phyloP scores from a whole-genome alignment of 2,329 filamentous ascomycete genomes.

The Colletotrichum falcatum region DNA sequence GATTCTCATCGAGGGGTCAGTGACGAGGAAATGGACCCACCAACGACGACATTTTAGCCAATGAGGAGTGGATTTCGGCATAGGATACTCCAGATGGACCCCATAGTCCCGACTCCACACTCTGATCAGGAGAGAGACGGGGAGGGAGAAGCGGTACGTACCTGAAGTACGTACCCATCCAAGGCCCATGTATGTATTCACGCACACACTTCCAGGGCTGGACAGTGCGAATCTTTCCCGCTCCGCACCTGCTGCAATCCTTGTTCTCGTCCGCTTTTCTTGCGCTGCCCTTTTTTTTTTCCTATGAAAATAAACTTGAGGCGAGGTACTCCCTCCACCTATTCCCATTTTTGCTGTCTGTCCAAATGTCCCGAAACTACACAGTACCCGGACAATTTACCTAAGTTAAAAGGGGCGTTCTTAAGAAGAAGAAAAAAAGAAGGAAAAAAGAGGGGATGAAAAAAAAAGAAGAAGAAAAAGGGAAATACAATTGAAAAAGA shows the following conservation, averaged over 20 bases:
- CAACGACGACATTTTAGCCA: not conserved
- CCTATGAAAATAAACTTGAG: constrained; percentile 35
- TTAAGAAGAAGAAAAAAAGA: not conserved
- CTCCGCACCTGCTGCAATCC: constrained; percentile 17
- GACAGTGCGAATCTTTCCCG: constrained; percentile 11
- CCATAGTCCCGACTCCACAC: constrained; percentile 5
- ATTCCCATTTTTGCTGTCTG: not conserved
- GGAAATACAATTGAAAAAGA: not conserved
- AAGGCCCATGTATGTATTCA: not conserved
- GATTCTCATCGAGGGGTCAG: constrained; percentile 26
- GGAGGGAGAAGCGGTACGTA: constrained; percentile 14
- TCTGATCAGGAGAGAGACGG: constrained; percentile 3
- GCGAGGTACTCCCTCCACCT: constrained; percentile 15
- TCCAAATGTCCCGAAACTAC: constrained; percentile 15
- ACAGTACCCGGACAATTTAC: not conserved
- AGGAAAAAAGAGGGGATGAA: not conserved
- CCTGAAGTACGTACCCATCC: not conserved
- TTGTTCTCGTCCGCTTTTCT: constrained; percentile 21
- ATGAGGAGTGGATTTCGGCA: not conserved
- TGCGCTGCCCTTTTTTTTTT: constrained; percentile 33
- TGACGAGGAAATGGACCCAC: not conserved
- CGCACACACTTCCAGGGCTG: not conserved
- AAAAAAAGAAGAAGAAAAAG: not conserved
- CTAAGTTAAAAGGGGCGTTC: not conserved
- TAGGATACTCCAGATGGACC: not conserved